These are phyloP conservation scores for Heritiera fomes DNA, from an alignment of 345 rosid species.

Conservation along the genomic window DNA sequence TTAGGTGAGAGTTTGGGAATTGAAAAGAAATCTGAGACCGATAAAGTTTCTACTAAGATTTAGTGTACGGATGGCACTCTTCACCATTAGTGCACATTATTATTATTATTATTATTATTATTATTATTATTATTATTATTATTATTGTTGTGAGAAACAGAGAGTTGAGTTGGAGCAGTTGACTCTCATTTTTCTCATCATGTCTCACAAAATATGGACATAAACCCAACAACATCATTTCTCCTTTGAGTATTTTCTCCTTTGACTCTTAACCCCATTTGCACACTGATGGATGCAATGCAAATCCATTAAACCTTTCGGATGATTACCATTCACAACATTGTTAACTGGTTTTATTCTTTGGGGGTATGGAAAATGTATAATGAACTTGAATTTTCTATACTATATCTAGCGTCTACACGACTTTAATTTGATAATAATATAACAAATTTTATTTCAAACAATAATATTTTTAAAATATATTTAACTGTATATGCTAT, in stretches of 20 bases:
- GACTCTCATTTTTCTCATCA: slow-evolving; percentile 19
- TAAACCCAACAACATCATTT: slow-evolving; percentile 35
- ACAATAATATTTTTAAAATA: too few relatives aligned
- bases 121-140: too few relatives aligned
- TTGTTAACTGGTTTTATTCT: neutral
- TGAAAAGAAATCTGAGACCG: neutral
- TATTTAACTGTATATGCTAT: too few relatives aligned
- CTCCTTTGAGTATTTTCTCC: too few relatives aligned
- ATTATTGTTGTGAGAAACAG: neutral
- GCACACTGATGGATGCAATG: neutral
- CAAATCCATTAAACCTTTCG: neutral
- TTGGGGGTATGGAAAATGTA: neutral
- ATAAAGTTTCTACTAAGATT: neutral
- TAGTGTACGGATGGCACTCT: neutral
- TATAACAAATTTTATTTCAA: too few relatives aligned
- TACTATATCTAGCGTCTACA: too few relatives aligned
- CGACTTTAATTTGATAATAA: too few relatives aligned
- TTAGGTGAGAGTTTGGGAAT: too few relatives aligned
- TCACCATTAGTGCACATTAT: slow-evolving; percentile 16
- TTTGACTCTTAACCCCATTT: neutral
- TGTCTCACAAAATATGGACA: slow-evolving; percentile 51
- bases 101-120: too few relatives aligned
- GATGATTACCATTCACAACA: neutral
- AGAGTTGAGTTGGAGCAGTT: slow-evolving; percentile 13
- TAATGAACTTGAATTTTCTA: too few relatives aligned